A percentile compares a stretch with the other conserved stretches of the same genome.
phyloP scores from a whole-genome alignment of 345 rosid genomes.

The Camelina neglecta region DNA sequence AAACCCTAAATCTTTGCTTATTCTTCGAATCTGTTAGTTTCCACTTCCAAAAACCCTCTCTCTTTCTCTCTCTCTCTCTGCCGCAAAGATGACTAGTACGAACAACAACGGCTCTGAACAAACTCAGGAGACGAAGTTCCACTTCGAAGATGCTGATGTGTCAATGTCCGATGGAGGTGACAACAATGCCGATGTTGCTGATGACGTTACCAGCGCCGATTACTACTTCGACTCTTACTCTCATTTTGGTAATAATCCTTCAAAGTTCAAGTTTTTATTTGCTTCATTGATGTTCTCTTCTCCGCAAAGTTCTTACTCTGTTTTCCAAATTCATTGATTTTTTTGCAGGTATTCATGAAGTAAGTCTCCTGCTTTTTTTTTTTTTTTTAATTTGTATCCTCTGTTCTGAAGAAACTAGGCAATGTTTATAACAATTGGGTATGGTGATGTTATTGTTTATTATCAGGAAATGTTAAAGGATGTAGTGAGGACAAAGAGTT shows the following conservation, averaged over 20 bases:
- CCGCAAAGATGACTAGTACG: constrained; percentile 47
- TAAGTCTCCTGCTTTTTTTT: constrained; percentile 53
- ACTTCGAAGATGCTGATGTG: constrained; percentile 54
- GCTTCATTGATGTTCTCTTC: background rate
- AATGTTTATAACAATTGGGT: background rate
- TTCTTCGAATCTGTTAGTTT: constrained; percentile 10
- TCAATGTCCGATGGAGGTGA: constrained; percentile 56
- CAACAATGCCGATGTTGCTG: constrained; percentile 49
- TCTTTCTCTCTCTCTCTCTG: background rate
- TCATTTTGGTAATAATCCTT: constrained; percentile 68
- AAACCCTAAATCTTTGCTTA: constrained; percentile 38
- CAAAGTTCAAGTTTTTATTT: background rate
- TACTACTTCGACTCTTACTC: constrained; percentile 95
- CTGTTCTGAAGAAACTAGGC: constrained; percentile 8
- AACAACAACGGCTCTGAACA: constrained; percentile 42
- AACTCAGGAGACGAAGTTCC: constrained; percentile 45
- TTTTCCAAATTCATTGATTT: constrained; percentile 21
- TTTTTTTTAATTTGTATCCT: constrained; percentile 5
- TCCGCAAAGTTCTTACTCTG: constrained; percentile 12
- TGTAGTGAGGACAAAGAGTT: constrained; percentile 86
- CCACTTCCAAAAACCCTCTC: constrained; percentile 13
- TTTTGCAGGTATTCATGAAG: constrained; percentile 97
- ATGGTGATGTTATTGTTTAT: background rate
- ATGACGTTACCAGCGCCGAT: constrained; percentile 84
- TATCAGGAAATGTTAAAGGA: constrained; percentile 98